A percentile compares a stretch with the other conserved stretches of the same genome.
Evolutionary conservation across 257 asterid genomes (phyloP).

Genomic region (Rehmannia glutinosa): DNA sequence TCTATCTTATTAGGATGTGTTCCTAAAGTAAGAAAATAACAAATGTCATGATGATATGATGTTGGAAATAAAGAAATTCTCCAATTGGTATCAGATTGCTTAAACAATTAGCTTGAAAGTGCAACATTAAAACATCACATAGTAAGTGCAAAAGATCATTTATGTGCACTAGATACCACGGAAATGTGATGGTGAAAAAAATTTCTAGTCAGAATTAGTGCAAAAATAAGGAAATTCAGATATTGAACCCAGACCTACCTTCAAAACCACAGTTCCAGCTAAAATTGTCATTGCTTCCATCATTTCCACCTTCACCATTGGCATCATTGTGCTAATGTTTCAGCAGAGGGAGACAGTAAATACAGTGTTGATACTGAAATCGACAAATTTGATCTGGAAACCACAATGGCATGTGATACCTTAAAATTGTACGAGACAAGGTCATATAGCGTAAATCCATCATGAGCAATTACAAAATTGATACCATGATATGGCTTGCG

Average conservation of each 20-base stretch:
- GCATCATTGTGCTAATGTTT: constrained; percentile 83
- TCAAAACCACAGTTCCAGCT: constrained; percentile 99
- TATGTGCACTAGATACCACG: background rate
- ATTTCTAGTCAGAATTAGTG: background rate
- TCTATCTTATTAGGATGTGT: background rate
- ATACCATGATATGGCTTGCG: constrained; percentile 89
- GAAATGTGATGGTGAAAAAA: background rate
- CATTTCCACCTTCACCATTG: constrained; percentile 97
- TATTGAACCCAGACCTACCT: constrained; percentile 47
- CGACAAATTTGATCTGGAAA: background rate
- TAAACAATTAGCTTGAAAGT: background rate
- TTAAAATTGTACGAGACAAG: constrained; percentile 88
- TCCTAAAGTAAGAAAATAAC: background rate
- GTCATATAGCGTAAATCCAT: constrained; percentile 90
- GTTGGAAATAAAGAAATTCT: background rate
- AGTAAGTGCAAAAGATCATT: background rate
- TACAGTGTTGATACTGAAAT: constrained; percentile 1
- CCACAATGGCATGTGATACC: constrained; percentile 40
- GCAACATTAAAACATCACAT: background rate
- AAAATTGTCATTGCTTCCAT: constrained; percentile 87
- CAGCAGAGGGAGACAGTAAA: constrained; percentile 14
- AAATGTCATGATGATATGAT: background rate
- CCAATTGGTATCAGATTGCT: background rate
- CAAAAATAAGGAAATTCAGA: constrained; percentile 1
- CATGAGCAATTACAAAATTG: constrained; percentile 90